Percentiles rank a stretch among this genome's conserved stretches.
These are phyloP conservation scores for Lotus japonicus DNA, from an alignment of 306 rosid genomes.

Conservation along the genomic window DNA sequence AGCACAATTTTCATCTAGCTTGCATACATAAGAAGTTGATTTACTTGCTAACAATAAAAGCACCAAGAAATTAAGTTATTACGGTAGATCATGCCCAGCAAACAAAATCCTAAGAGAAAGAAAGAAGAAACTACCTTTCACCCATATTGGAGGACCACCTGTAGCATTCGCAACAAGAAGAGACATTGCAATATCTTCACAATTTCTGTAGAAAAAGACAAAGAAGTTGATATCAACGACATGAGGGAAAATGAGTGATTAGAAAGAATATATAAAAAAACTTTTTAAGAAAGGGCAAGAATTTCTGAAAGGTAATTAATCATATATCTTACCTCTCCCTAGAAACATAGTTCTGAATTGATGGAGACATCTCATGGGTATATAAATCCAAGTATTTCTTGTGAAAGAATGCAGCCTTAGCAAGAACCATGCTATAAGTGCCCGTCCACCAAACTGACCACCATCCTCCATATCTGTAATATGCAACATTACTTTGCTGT, in stretches of 20 bases:
- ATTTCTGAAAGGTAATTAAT: neutral
- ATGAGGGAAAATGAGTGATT: neutral
- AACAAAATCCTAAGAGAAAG: neutral
- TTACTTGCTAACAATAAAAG: neutral
- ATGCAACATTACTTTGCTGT: slow-evolving; percentile 39
- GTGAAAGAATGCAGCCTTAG: slow-evolving; percentile 63
- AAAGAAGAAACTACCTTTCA: slow-evolving; percentile 36
- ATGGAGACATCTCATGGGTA: slow-evolving; percentile 28
- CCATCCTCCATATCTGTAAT: slow-evolving; percentile 58
- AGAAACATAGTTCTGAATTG: slow-evolving; percentile 43
- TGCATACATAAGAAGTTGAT: neutral
- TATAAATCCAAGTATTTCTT: slow-evolving; percentile 50
- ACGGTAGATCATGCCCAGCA: neutral
- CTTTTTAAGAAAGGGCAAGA: neutral
- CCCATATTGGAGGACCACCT: slow-evolving; percentile 55
- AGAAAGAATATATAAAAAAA: neutral
- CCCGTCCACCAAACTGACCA: slow-evolving; percentile 72
- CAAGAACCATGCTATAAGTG: slow-evolving; percentile 54
- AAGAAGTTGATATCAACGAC: neutral
- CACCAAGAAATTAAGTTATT: neutral
- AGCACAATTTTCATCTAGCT: neutral
- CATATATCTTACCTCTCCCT: slow-evolving; percentile 33
- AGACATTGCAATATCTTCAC: slow-evolving; percentile 64
- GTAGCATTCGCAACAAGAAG: slow-evolving; percentile 50
- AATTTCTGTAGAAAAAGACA: slow-evolving; percentile 28